Conservation (phyloP, 441 rosid genomes). For the Croton setiger region DNA sequence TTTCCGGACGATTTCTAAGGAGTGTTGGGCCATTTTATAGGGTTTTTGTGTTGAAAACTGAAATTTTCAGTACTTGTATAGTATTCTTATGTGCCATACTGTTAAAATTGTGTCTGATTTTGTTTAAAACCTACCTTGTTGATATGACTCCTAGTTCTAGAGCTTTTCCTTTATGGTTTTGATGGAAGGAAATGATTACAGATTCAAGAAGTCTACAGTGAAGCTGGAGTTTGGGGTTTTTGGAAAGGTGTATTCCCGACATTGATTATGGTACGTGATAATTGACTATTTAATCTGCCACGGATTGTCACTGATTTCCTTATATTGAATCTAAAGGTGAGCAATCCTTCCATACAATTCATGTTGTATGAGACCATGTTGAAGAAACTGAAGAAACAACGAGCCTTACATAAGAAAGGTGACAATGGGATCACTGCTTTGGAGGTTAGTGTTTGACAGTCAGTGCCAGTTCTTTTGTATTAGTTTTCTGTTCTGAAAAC, state of each 20-base stretch:
- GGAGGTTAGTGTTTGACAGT: slow-evolving; percentile 47
- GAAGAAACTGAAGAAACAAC: slow-evolving; percentile 67
- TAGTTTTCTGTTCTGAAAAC: slow-evolving; percentile 1
- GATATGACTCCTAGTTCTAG: slow-evolving; percentile 5
- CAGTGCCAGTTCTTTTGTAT: background rate
- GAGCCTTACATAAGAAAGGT: slow-evolving; percentile 43
- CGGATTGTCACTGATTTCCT: slow-evolving; percentile 31
- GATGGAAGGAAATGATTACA: slow-evolving; percentile 29
- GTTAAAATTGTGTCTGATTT: background rate
- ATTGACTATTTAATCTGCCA: slow-evolving; percentile 25
- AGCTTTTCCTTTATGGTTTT: slow-evolving; percentile 11
- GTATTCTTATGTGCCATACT: background rate
- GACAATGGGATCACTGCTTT: slow-evolving; percentile 57
- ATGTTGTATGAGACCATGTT: slow-evolving; percentile 94
- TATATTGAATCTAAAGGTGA: slow-evolving; percentile 49
- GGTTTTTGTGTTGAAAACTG: background rate
- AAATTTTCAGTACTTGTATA: background rate
- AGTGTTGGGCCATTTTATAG: no score
- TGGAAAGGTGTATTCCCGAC: slow-evolving; percentile 97
- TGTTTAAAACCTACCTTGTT: slow-evolving; percentile 12
- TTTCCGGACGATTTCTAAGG: background rate
- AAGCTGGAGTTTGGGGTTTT: slow-evolving; percentile 85
- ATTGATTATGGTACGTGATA: slow-evolving; percentile 77
- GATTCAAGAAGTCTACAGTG: slow-evolving; percentile 80
- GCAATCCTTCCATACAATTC: slow-evolving; percentile 95